Conservation (phyloP, 2,329 filamentous ascomycete species). For the Cadophora luteo-olivacea region DNA sequence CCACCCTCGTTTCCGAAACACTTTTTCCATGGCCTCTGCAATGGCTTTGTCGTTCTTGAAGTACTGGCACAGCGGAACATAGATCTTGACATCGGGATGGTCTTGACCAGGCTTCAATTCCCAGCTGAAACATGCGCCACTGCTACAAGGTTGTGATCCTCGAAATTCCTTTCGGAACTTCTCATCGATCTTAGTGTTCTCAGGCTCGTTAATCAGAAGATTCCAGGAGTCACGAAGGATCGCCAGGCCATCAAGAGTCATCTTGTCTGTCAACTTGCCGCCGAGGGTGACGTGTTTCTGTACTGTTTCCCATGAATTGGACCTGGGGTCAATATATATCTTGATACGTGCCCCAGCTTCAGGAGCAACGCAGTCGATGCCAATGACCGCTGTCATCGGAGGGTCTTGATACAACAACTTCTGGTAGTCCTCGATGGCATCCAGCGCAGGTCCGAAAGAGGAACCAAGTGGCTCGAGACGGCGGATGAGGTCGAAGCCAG, state of each 20-base stretch:
- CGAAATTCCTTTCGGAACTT: background rate
- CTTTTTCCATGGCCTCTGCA: slow-evolving; percentile 1
- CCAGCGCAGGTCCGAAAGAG: background rate
- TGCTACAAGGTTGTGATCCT: background rate
- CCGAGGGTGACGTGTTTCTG: background rate
- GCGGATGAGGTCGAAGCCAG: background rate
- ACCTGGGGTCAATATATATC: slow-evolving; percentile 1
- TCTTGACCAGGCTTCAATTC: background rate
- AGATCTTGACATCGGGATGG: background rate
- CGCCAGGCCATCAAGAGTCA: background rate
- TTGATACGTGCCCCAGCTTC: slow-evolving; percentile 6
- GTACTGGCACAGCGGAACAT: background rate
- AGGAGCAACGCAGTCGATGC: background rate
- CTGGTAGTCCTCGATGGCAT: background rate
- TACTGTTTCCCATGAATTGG: background rate
- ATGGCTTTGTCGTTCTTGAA: slow-evolving; percentile 1
- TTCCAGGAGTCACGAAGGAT: slow-evolving; percentile 7
- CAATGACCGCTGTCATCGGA: background rate
- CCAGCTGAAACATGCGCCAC: background rate
- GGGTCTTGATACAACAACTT: slow-evolving; percentile 4
- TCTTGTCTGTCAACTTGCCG: background rate
- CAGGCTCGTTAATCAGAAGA: background rate
- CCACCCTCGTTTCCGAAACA: slow-evolving; percentile 8
- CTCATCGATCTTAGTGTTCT: background rate
- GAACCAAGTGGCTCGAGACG: background rate